Evolutionary conservation across 2,329 filamentous ascomycete genomes (phyloP).

Genomic region (Fusarium fujikuroi): DNA sequence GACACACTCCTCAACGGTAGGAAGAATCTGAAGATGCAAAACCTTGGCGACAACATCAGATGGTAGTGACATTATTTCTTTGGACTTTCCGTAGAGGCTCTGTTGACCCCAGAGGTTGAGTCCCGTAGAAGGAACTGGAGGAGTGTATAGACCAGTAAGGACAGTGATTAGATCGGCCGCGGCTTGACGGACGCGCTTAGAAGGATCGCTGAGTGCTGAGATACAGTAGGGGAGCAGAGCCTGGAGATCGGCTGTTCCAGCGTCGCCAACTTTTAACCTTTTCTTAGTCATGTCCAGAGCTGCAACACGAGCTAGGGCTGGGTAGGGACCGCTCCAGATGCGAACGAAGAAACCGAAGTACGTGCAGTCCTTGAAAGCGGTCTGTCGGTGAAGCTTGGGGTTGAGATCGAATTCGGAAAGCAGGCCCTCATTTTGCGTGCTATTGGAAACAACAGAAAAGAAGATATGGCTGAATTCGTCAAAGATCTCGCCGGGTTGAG

Average conservation of each 20-base stretch:
- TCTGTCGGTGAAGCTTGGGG: constrained; percentile 63
- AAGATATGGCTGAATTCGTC: constrained; percentile 69
- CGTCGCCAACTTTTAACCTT: constrained; percentile 63
- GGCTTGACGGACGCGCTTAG: constrained; percentile 79
- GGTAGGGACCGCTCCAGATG: constrained; percentile 78
- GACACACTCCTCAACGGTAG: constrained; percentile 84
- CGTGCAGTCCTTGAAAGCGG: constrained; percentile 69
- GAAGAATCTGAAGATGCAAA: constrained; percentile 74
- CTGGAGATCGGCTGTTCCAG: constrained; percentile 73
- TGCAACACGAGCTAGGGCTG: constrained; percentile 73
- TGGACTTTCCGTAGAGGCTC: constrained; percentile 70
- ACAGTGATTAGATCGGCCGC: constrained; percentile 74
- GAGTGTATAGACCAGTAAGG: constrained; percentile 62
- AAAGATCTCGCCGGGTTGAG: constrained; percentile 63
- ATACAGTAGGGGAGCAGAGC: constrained; percentile 84
- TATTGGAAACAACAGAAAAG: constrained; percentile 61
- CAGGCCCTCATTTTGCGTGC: constrained; percentile 52
- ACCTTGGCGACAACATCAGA: constrained; percentile 68
- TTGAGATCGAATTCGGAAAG: constrained; percentile 64
- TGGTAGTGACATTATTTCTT: constrained; percentile 67
- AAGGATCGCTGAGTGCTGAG: constrained; percentile 77
- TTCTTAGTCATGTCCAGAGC: constrained; percentile 74
- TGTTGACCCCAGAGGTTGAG: constrained; percentile 68
- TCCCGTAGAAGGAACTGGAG: constrained; percentile 51
- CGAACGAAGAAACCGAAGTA: constrained; percentile 81